Percentiles rank a stretch among this genome's conserved stretches.
phyloP scores from a whole-genome alignment of 1,139 yeast species.

The Keqinozyma sinolaborantium region DNA sequence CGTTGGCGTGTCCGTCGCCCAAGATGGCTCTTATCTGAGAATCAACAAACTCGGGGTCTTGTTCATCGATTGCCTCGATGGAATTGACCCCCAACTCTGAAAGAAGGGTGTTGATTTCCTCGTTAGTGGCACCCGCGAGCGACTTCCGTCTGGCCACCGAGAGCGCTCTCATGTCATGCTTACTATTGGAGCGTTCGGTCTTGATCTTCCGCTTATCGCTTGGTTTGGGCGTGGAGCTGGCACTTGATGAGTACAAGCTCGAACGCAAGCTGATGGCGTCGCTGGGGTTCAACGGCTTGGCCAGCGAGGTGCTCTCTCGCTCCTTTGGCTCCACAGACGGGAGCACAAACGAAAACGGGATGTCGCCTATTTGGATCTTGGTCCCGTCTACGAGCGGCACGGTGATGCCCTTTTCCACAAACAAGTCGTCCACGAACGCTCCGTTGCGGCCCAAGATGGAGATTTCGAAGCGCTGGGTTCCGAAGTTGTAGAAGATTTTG shows the following conservation, averaged over 20 bases:
- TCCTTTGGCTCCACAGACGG: constrained; percentile 49
- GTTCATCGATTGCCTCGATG: constrained; percentile 34
- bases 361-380: constrained; percentile 89
- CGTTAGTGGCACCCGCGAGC: constrained; percentile 36
- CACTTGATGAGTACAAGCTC: constrained; percentile 29
- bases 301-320: constrained; percentile 12
- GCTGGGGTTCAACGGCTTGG: constrained; percentile 47
- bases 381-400: constrained; percentile 80
- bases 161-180: constrained; percentile 21
- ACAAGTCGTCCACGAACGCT: constrained; percentile 87
- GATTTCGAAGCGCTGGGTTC: constrained; percentile 87
- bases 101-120: constrained; percentile 37
- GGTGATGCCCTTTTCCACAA: constrained; percentile 85
- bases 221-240: constrained; percentile 17
- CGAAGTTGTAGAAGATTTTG: constrained; percentile 90
- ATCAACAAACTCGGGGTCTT: constrained; percentile 31
- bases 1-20: constrained; percentile 20
- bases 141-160: constrained; percentile 40
- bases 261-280: constrained; percentile 53
- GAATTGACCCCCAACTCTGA: constrained; percentile 37
- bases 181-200: constrained; percentile 9
- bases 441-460: constrained; percentile 93
- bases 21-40: constrained; percentile 32
- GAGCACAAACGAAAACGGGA: constrained; percentile 78
- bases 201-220: constrained; percentile 7